phyloP scores from a whole-genome alignment of 495 filamentous ascomycete species.

The Wilcoxina mikolae region DNA sequence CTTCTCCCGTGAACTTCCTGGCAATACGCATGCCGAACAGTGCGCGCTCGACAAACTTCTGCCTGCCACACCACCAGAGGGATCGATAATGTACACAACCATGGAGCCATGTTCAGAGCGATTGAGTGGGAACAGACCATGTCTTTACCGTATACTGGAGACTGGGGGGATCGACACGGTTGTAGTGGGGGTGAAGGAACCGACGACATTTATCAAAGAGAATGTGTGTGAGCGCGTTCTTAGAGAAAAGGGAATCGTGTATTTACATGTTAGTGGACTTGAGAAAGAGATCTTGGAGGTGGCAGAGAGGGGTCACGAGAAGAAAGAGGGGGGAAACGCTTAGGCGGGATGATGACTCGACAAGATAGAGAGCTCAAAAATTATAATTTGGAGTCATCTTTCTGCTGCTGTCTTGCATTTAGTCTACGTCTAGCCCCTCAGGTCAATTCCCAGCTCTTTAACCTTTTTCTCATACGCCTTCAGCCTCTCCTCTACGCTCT shows the following conservation, averaged over 20 bases:
- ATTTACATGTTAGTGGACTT: constrained; percentile 55
- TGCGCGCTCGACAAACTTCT: constrained; percentile 65
- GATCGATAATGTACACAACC: constrained; percentile 68
- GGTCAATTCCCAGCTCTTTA: constrained; percentile 14
- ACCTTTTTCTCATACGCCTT: constrained; percentile 34
- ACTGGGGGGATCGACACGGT: constrained; percentile 56
- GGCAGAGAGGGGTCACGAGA: constrained; percentile 65
- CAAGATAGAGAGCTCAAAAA: no score
- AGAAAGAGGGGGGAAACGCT: constrained; percentile 13
- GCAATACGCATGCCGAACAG: constrained; percentile 95
- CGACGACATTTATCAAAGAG: constrained; percentile 67
- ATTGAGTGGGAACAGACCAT: constrained; percentile 66
- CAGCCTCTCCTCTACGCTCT: constrained; percentile 40
- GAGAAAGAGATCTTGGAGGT: constrained; percentile 68
- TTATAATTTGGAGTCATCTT: no score
- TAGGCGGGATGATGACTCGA: no score
- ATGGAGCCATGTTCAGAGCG: constrained; percentile 83
- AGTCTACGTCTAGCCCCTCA: no score
- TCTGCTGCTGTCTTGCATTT: no score
- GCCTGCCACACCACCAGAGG: constrained; percentile 4
- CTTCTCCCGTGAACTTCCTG: constrained; percentile 77
- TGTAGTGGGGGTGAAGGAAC: constrained; percentile 78
- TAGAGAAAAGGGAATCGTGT: constrained; percentile 56
- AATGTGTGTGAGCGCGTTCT: constrained; percentile 62
- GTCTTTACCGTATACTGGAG: constrained; percentile 62